Percentiles rank a stretch among this genome's conserved stretches.
Conservation (phyloP, 768 basidiomycete genomes). For the Phanerochaete carnosa region DNA sequence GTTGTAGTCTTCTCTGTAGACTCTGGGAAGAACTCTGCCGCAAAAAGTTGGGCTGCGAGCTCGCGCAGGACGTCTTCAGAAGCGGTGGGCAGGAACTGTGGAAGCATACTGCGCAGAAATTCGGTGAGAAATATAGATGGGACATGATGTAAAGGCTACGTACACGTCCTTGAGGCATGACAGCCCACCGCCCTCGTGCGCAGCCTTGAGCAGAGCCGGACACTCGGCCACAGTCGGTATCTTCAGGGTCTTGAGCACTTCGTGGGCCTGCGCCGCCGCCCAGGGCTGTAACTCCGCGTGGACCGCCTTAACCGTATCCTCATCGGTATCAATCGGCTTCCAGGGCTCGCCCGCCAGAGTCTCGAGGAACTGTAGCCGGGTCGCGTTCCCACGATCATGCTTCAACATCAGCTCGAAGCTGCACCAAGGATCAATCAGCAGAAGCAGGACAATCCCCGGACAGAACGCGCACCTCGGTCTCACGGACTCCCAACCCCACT, state of each 20-base stretch:
- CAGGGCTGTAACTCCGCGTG: background rate
- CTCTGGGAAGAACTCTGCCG: background rate
- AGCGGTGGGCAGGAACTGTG: background rate
- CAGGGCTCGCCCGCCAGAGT: background rate
- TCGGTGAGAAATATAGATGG: background rate
- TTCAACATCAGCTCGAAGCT: constrained; percentile 7
- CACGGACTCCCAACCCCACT: constrained; percentile 11
- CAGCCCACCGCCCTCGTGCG: background rate
- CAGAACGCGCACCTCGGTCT: background rate
- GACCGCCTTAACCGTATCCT: background rate
- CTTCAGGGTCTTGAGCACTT: background rate
- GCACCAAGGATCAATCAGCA: background rate
- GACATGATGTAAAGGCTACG: background rate
- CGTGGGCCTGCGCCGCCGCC: background rate
- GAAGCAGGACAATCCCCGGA: background rate
- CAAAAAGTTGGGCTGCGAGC: background rate
- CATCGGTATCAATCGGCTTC: background rate
- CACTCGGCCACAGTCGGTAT: background rate
- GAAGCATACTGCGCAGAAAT: background rate
- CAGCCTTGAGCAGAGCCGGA: background rate
- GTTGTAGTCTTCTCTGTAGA: background rate
- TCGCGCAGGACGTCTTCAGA: background rate
- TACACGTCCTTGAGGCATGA: background rate
- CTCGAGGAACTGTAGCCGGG: background rate
- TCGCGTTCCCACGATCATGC: background rate